A percentile compares a stretch with the other conserved stretches of the same genome.
phyloP scores from a whole-genome alignment of 2,329 filamentous ascomycete genomes.

The Fusarium duplospermum region DNA sequence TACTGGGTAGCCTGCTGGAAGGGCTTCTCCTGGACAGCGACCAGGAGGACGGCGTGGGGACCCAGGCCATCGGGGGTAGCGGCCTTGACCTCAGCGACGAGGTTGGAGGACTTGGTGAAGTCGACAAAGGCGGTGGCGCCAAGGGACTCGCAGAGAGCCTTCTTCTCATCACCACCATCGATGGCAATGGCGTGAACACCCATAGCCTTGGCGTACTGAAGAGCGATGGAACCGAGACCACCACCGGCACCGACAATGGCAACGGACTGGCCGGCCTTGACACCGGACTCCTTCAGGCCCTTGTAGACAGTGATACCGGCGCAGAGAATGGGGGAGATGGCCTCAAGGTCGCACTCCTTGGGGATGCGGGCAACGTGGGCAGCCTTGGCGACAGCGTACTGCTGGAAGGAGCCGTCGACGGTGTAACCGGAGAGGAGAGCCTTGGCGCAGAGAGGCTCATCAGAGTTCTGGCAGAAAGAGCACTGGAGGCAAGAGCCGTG shows the following conservation, averaged over 20 bases:
- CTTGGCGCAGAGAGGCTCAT: conserved; percentile 85
- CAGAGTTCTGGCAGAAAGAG: conserved; percentile 81
- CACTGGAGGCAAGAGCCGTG: conserved; percentile 88
- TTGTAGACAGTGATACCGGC: conserved; percentile 92
- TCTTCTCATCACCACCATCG: conserved; percentile 86
- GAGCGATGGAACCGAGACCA: conserved; percentile 80
- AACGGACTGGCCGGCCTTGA: conserved; percentile 78
- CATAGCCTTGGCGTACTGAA: conserved; percentile 94
- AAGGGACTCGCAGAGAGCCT: conserved; percentile 73
- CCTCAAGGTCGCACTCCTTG: conserved; percentile 80
- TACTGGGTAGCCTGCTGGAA: conserved; percentile 96
- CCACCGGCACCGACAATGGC: conserved; percentile 90
- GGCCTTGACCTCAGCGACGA: conserved; percentile 86
- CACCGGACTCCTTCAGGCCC: conserved; percentile 86
- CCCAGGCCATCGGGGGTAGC: conserved; percentile 84
- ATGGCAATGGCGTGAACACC: conserved; percentile 84
- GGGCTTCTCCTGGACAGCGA: conserved; percentile 89
- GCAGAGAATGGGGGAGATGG: conserved; percentile 83
- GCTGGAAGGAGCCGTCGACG: conserved; percentile 92
- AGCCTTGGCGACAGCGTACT: conserved; percentile 90
- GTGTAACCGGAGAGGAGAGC: conserved; percentile 88
- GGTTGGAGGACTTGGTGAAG: conserved; percentile 79
- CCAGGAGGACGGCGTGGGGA: conserved; percentile 86
- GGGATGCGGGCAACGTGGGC: conserved; percentile 86
- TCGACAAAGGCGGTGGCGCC: conserved; percentile 83